Base-by-base conservation (phyloP, 169 alveolate species). In the Babesia divergens region DNA sequence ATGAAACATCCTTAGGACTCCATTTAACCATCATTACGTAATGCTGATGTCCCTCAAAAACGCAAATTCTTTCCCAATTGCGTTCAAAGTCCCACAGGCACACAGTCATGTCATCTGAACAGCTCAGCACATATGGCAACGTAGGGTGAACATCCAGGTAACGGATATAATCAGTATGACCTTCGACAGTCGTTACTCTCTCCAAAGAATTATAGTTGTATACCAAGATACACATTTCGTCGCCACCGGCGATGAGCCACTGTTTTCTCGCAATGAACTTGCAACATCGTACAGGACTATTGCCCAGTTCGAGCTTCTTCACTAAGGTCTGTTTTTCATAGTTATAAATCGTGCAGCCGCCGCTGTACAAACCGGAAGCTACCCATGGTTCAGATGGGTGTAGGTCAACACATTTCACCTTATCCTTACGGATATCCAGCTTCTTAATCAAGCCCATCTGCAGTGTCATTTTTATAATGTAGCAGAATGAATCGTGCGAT, bases 81-180 rank as follows among this genome's bases (percentile, higher is more conserved):
- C 94, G 92, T 71, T 98, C 99, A 88, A 95, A 94, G 64, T 97
- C 98, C 98, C 99, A 98, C 65, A 96, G 59, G 43, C 58, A 56
- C 47, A 84, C 82, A 5, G 98, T 94, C 95, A 95, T 94, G 83
- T 98, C 99, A 87, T 98, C 99, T 13, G 99, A 95, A 46, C 97
- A 91, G 49, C 98, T 94, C 51, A 98, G 69, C 18, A 97, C 89
- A 72, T 94, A 92, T 8, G 99, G 98, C 72, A 94, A 75, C 26
- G 94, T 82, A n/a, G 97, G 96, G 80, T 98, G 99, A 32, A 96
- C 96, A n/a, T 95, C 96, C 49, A 97, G 79, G 76, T 92, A 90
- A 59, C 99, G 92, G 62, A 98, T 95, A 88, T 94, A 98, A 86
- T 98, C 99, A 20, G 91, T 90, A 88, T 98, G 99, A 6, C 97